Evolutionary conservation across 2,329 filamentous ascomycete species (phyloP).

Genomic region (Waltergamsia citrina): DNA sequence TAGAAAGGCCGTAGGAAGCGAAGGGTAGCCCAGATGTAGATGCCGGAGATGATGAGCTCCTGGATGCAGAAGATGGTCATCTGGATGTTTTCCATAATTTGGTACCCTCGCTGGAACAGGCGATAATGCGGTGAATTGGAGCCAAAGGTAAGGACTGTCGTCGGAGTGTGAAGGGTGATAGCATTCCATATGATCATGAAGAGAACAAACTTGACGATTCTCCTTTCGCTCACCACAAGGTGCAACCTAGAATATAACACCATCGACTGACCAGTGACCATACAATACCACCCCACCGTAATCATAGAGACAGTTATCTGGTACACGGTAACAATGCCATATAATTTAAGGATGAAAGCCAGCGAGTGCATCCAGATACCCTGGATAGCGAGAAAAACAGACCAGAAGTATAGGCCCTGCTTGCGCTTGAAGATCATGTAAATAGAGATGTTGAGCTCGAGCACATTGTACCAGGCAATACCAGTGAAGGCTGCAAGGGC

Average conservation of each 20-base stretch:
- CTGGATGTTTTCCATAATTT: conserved; percentile 35
- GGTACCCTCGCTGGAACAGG: conserved; percentile 5
- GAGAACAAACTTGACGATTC: conserved; percentile 34
- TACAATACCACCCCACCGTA: conserved; percentile 15
- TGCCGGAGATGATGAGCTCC: conserved; percentile 32
- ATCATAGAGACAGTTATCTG: conserved; percentile 1
- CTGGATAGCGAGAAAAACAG: conserved; percentile 19
- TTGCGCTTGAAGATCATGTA: conserved; percentile 19
- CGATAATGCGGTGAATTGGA: conserved; percentile 20
- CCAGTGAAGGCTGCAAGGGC: conserved; percentile 19
- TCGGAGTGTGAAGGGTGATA: conserved; percentile 39
- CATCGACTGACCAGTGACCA: conserved; percentile 48
- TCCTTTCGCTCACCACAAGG: conserved; percentile 40
- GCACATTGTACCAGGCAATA: conserved; percentile 19
- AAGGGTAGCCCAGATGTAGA: conserved; percentile 40
- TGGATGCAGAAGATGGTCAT: conserved; percentile 42
- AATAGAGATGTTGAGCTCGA: conserved; percentile 22
- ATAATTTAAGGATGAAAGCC: conserved; percentile 31
- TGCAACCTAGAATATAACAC: conserved; percentile 52
- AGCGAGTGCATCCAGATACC: conserved; percentile 22
- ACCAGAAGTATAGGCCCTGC: conserved; percentile 26
- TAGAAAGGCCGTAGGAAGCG: conserved; percentile 25
- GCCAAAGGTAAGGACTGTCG: conserved; percentile 42
- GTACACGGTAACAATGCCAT: conserved; percentile 11
- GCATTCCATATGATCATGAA: conserved; percentile 45